Base-by-base conservation (phyloP, 345 rosid species). In the Isatis tinctoria region DNA sequence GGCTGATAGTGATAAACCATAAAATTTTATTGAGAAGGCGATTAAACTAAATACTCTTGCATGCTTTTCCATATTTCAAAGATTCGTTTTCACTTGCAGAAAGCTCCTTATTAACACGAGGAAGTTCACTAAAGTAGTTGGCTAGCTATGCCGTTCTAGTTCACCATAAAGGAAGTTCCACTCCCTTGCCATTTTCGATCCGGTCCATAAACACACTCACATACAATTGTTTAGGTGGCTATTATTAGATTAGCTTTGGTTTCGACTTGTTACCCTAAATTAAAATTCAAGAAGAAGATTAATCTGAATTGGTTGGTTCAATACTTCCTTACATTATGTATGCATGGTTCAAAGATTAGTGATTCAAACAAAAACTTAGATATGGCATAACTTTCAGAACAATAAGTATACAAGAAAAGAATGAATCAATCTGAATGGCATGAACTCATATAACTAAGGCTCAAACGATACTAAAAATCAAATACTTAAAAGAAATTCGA, bases 371-470 rank as follows among this genome's bases (percentile, higher is more conserved):
- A 59, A 35, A 4, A 9, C 36, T 11, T 59, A 32, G 33, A 14
- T 9, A 36, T 24, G 16, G 10, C 5, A 2, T 63, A 36, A 37
- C 10, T 43, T 65, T 4, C 17, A 14, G 39, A 59, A 37, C 20
- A 59, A n/a, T 2, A 45, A 65, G 44, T 49, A 39, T 48, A 74
- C 37, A 39, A 60, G 39, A 22, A 68, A 40, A 51, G 14, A 20
- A 51, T 39, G 65, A 61, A 59, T 74, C n/a, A 62, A 52, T 16
- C 9, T 56, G 43, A 56, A 73, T 72, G 30, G 16, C 53, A 41
- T 53, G 32, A 41, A 30, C 2, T 41, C 45, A 41, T 43, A 73
- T n/a, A 56, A 36, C 41, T 74, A 47, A 67, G 48, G 48, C 67
- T 58, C 35, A 49, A 49, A 35, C 1, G 27, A 57, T 17, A 28